Conservation (phyloP, 164 flowering plant species). For the Hamamelis virginiana region DNA sequence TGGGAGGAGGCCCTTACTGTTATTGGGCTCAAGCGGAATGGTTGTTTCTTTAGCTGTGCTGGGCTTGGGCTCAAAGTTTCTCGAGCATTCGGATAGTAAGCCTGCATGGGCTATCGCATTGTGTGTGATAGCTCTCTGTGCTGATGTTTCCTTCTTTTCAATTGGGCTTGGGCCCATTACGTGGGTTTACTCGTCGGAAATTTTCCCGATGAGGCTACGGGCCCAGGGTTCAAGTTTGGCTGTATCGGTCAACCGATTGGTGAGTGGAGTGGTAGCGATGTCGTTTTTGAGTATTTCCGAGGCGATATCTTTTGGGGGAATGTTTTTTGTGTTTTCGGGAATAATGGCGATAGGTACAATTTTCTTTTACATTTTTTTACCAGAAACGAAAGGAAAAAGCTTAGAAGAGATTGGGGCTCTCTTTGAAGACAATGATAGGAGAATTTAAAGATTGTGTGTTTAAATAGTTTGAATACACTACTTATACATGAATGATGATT, state of each 20-base stretch:
- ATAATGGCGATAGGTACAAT: constrained; percentile 37
- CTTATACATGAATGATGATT: no score
- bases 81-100: constrained; percentile 34
- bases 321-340: constrained; percentile 53
- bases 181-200: constrained; percentile 79
- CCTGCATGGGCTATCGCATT: constrained; percentile 63
- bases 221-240: constrained; percentile 70
- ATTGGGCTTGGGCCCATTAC: constrained; percentile 90
- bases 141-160: constrained; percentile 73
- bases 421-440: constrained; percentile 39
- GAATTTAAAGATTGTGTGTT: background rate
- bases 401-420: constrained; percentile 62
- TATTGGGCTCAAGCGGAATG: constrained; percentile 69
- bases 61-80: constrained; percentile 54
- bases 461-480: no score
- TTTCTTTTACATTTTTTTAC: constrained; percentile 53
- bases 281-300: constrained; percentile 47
- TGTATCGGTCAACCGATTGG: constrained; percentile 68
- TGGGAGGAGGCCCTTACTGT: constrained; percentile 72
- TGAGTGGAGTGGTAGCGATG: constrained; percentile 71
- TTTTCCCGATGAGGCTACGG: constrained; percentile 59
- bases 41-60: constrained; percentile 43
- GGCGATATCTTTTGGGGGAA: constrained; percentile 55
- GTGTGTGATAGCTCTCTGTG: constrained; percentile 61
- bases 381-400: constrained; percentile 70